Base-by-base conservation (phyloP, 2,329 filamentous ascomycete species). In the Magnaporthiopsis poae region DNA sequence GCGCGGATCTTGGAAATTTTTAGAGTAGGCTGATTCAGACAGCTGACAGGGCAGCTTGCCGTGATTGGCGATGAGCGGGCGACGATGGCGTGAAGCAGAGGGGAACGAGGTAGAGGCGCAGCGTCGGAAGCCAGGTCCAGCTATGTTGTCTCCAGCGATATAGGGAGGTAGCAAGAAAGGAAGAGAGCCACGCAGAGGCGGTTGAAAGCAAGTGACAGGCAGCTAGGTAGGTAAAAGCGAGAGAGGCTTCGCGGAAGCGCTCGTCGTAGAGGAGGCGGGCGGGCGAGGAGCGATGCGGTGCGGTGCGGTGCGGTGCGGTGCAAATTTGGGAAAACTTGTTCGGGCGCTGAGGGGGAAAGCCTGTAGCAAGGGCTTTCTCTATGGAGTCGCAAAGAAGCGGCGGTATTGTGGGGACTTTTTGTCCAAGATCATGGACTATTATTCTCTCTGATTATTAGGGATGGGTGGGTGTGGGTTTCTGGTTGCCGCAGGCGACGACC, bases 401-500 rank as follows among this genome's bases (percentile, higher is more conserved):
- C 60, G 60, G 60, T 27, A 60, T 5, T 61, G 60, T 61, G 60
- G 60, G 60, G 60, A 61, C 60, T 33, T 7, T 4, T 61, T n/a
- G 46, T 56, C 46, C 46, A n/a, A 56, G 21, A 56, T 56, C 46
- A 8, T 56, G 46, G 46, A 21, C 46, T 56, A 56, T 56, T 56
- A 56, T 56, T 21, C 46, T 21, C 46, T n/a, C 46, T 56, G 46
- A n/a, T 56, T 56, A 56, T 56, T 66, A 65, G 60, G 63, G 36
- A 36, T 36, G 35, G 35, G 64, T 60, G 36, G n/a, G 60, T 36
- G 60, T 46, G 35, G 61, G 18, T 60, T 46, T 56, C 46, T 56
- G 46, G 46, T 56, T 56, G 46, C 46, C 46, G 46, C 46, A n/a
- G 46, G 46, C 46, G 46, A 56, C 46, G 46, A 56, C 46, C 46